Conservation (phyloP, 306 rosid species). For the Vigna unguiculata region DNA sequence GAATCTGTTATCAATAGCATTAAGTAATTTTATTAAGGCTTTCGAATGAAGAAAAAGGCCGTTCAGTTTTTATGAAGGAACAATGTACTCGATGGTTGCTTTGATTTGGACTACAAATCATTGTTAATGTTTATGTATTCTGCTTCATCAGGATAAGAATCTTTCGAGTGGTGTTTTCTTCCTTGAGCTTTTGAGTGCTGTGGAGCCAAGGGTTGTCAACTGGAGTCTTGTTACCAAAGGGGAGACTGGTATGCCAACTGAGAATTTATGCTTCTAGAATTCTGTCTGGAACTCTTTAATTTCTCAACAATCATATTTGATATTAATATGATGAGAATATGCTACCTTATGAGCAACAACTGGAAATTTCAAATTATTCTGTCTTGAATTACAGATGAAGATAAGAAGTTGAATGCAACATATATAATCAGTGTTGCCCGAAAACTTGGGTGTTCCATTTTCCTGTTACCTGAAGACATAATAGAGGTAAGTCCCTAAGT, state of each 20-base stretch:
- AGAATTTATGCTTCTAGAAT: conserved; percentile 23
- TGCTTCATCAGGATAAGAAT: conserved; percentile 75
- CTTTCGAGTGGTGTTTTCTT: conserved; percentile 91
- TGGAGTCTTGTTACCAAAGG: conserved; percentile 97
- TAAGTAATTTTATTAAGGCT: conserved; percentile 28
- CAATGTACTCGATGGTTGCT: conserved; percentile 7
- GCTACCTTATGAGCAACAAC: conserved; percentile 15
- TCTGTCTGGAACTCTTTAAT: conserved; percentile 32
- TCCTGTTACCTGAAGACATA: conserved; percentile 97
- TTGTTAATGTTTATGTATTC: conserved; percentile 32
- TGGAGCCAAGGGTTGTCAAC: conserved; percentile 98
- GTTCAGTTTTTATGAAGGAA: conserved; percentile 10
- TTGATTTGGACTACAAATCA: conserved; percentile 27
- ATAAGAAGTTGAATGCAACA: conserved; percentile 94
- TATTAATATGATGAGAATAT: conserved; percentile 27
- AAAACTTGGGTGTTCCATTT: conserved; percentile 97
- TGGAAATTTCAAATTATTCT: conserved; percentile 29
- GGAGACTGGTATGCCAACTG: conserved; percentile 75
- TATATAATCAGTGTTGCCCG: conserved; percentile 98
- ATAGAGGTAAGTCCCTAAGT: conserved; percentile 65
- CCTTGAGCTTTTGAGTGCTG: conserved; percentile 95
- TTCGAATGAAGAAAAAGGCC: conserved; percentile 23
- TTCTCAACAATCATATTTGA: conserved; percentile 27
- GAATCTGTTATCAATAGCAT: conserved; percentile 9
- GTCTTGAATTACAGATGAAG: conserved; percentile 78